Evolutionary conservation across 805 yeast genomes (phyloP).

Genomic region (Komagataella pseudopastoris): DNA sequence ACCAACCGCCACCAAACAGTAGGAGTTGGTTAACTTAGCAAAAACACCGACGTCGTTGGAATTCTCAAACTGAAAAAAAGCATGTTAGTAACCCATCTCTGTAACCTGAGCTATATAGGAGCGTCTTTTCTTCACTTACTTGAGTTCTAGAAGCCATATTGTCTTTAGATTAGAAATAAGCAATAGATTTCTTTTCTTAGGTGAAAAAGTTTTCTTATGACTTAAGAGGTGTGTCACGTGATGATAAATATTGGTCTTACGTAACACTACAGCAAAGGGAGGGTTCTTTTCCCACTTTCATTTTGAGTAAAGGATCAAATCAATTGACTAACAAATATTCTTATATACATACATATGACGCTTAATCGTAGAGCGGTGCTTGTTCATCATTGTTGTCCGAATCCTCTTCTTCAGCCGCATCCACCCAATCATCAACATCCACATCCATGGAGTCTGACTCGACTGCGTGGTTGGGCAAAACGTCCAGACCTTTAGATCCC

Average conservation of each 20-base stretch:
- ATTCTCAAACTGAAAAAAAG: conserved; percentile 43
- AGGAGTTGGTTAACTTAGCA: conserved; percentile 89
- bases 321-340: not conserved
- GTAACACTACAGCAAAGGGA: not conserved
- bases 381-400: conserved; percentile 12
- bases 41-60: conserved; percentile 90
- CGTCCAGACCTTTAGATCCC: conserved; percentile 55
- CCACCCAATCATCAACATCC: conserved; percentile 47
- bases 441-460: conserved; percentile 37
- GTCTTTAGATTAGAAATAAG: not conserved
- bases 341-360: not conserved
- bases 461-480: conserved; percentile 74
- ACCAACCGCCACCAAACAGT: conserved; percentile 93
- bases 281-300: not conserved
- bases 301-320: not conserved
- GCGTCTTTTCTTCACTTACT: conserved; percentile 9
- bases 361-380: conserved; percentile 7
- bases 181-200: not conserved
- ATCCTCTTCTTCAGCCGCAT: conserved; percentile 49
- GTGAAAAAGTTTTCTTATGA: not conserved
- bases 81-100: conserved; percentile 2
- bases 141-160: conserved; percentile 60
- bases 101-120: not conserved
- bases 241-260: not conserved
- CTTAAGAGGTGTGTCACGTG: not conserved